Evolutionary conservation across 1,284 basidiomycete genomes (phyloP).

Genomic region (Meripilus lineatus): DNA sequence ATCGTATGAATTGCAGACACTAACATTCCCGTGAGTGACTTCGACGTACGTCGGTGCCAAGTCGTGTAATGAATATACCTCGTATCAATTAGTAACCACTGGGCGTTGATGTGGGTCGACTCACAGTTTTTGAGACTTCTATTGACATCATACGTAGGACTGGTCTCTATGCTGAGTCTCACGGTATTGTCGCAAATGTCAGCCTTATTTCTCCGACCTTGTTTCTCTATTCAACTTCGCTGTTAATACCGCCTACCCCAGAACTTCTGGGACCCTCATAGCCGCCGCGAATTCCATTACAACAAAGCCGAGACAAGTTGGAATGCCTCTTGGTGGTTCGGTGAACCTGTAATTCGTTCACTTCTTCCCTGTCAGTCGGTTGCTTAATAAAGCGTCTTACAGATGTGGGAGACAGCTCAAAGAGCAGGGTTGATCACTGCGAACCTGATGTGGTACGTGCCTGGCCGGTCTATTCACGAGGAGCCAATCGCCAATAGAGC

Average conservation of each 20-base stretch:
- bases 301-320: constrained; percentile 56
- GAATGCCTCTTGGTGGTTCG: constrained; percentile 78
- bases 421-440: constrained; percentile 73
- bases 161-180: constrained; percentile 81
- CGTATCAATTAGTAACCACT: constrained; percentile 63
- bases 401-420: constrained; percentile 88
- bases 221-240: neutral
- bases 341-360: constrained; percentile 76
- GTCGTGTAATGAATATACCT: neutral
- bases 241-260: constrained; percentile 24
- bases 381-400: neutral
- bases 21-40: constrained; percentile 80
- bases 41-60: neutral
- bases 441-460: constrained; percentile 82
- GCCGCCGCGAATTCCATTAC: constrained; percentile 64
- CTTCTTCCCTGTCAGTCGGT: neutral
- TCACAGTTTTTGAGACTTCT: neutral
- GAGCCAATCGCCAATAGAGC: neutral
- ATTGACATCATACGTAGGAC: constrained; percentile 48
- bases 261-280: constrained; percentile 83
- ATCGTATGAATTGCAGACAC: constrained; percentile 43
- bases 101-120: constrained; percentile 65
- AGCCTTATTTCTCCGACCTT: constrained; percentile 16
- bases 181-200: constrained; percentile 89
- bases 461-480: neutral